A percentile compares a stretch with the other conserved stretches of the same genome.
These are phyloP conservation scores for Arthrobotrys conoides DNA, from an alignment of 2,329 filamentous ascomycete genomes.

Conservation along the genomic window DNA sequence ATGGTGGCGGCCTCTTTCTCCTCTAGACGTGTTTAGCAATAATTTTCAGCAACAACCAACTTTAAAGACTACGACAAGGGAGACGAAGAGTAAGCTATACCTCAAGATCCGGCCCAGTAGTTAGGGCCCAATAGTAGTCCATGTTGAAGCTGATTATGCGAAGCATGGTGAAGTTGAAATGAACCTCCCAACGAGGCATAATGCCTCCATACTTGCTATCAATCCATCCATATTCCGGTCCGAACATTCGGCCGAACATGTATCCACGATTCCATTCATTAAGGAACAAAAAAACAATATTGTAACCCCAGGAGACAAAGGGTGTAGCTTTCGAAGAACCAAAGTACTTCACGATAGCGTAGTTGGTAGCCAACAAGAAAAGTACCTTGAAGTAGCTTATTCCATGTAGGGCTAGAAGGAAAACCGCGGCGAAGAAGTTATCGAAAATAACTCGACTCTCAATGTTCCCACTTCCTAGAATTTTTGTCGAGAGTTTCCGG, in stretches of 20 bases:
- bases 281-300: slow-evolving; percentile 85
- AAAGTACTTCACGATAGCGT: slow-evolving; percentile 71
- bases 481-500: slow-evolving; percentile 69
- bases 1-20: slow-evolving; percentile 96
- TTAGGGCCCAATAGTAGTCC: slow-evolving; percentile 93
- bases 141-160: slow-evolving; percentile 96
- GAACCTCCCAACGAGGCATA: slow-evolving; percentile 93
- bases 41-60: slow-evolving; percentile 47
- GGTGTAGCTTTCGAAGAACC: slow-evolving; percentile 74
- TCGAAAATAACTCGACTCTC: slow-evolving; percentile 83
- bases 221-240: slow-evolving; percentile 76
- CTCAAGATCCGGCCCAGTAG: slow-evolving; percentile 69
- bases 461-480: slow-evolving; percentile 69
- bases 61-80: neutral
- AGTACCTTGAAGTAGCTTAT: slow-evolving; percentile 87
- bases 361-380: slow-evolving; percentile 84
- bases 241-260: slow-evolving; percentile 74
- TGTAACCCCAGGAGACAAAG: slow-evolving; percentile 87
- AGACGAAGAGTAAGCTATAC: slow-evolving; percentile 7
- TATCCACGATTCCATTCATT: slow-evolving; percentile 90
- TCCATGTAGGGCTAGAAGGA: slow-evolving; percentile 84
- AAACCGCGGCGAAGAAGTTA: slow-evolving; percentile 82
- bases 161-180: slow-evolving; percentile 95
- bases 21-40: slow-evolving; percentile 77
- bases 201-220: slow-evolving; percentile 77